Evolutionary conservation across 495 filamentous ascomycete genomes (phyloP).

Genomic region (Opeltia flavorubescens): DNA sequence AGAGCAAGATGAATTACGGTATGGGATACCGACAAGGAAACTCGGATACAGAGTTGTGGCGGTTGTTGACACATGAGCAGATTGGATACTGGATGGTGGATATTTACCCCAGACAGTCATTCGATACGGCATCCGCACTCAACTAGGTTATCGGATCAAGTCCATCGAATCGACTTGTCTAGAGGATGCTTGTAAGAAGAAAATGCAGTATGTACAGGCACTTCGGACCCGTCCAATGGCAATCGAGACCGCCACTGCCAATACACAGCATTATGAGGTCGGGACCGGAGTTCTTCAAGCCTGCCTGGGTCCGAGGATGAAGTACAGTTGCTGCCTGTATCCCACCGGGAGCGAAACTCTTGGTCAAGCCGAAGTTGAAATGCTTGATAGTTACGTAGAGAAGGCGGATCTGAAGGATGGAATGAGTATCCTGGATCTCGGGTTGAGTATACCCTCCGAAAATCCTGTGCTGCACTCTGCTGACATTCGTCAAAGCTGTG

Average conservation of each 20-base stretch:
- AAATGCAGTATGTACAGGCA: conserved; percentile 41
- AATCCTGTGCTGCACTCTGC: conserved; percentile 1
- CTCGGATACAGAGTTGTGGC: too few species aligned
- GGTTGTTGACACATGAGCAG: conserved; percentile 11
- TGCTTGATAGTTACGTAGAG: conserved; percentile 44
- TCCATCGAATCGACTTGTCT: conserved; percentile 32
- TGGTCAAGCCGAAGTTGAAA: conserved; percentile 47
- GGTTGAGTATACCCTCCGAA: conserved; percentile 25
- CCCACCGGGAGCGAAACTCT: conserved; percentile 39
- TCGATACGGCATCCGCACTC: conserved; percentile 26
- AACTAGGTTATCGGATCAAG: conserved; percentile 36
- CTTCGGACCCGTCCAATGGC: conserved; percentile 44
- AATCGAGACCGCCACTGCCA: conserved; percentile 44
- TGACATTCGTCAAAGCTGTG: conserved; percentile 30
- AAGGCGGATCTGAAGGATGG: conserved; percentile 41
- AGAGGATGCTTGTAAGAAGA: conserved; percentile 30
- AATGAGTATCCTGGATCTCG: conserved; percentile 47
- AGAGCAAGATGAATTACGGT: conserved; percentile 20
- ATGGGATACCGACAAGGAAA: too few species aligned
- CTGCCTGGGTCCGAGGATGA: conserved; percentile 48
- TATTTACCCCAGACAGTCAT: conserved; percentile 44
- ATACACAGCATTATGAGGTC: conserved; percentile 56
- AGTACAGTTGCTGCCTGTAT: conserved; percentile 49
- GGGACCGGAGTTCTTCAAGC: conserved; percentile 40
- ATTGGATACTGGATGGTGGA: conserved; percentile 43